Evolutionary conservation across 345 rosid genomes (phyloP).

Genomic region (Rhizophora apiculata): DNA sequence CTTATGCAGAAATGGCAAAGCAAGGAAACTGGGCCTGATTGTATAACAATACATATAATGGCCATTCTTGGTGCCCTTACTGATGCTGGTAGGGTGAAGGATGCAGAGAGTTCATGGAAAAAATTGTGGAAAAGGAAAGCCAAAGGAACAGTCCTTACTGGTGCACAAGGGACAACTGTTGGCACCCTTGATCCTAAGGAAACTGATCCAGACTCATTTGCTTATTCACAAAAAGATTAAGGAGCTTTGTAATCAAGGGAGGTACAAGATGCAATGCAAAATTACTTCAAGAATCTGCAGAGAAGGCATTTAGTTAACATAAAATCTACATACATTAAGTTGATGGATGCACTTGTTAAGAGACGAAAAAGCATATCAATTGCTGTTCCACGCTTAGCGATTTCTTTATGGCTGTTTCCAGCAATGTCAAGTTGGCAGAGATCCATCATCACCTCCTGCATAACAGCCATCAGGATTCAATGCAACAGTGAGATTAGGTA

Average conservation of each 20-base stretch:
- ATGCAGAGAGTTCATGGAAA: constrained; percentile 58
- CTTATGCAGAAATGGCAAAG: constrained; percentile 67
- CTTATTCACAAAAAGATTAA: constrained; percentile 55
- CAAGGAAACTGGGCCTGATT: constrained; percentile 56
- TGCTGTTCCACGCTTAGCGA: constrained; percentile 15
- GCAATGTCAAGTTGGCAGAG: background rate
- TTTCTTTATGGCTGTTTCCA: background rate
- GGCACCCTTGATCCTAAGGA: constrained; percentile 27
- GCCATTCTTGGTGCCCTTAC: constrained; percentile 48
- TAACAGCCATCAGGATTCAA: background rate
- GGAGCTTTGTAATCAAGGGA: constrained; percentile 63
- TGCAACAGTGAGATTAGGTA: background rate
- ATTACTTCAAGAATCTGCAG: constrained; percentile 32
- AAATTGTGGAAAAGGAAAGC: constrained; percentile 43
- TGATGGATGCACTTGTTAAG: constrained; percentile 55
- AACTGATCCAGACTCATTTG: constrained; percentile 35
- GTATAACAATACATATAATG: constrained; percentile 57
- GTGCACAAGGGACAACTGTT: constrained; percentile 18
- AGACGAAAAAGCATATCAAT: constrained; percentile 50
- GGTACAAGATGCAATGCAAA: constrained; percentile 53
- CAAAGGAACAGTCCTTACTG: constrained; percentile 28
- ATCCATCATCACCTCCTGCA: background rate
- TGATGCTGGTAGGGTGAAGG: constrained; percentile 50
- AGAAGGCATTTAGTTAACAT: constrained; percentile 38
- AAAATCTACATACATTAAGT: constrained; percentile 39